These are phyloP conservation scores for Cercospora sesami DNA, from an alignment of 2,329 filamentous ascomycete genomes.

Conservation along the genomic window DNA sequence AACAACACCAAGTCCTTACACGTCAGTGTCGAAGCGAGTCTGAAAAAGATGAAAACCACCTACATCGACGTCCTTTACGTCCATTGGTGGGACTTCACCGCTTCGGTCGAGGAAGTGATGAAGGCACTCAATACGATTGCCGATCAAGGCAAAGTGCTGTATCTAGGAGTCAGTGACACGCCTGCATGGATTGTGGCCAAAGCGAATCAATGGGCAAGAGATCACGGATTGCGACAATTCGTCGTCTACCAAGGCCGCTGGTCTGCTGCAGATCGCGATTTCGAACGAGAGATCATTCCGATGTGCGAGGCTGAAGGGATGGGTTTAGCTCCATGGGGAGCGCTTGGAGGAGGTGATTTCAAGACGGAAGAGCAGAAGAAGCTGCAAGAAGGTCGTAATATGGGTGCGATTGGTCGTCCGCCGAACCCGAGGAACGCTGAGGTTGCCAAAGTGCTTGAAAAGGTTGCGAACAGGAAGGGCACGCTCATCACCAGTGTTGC, in stretches of 20 bases:
- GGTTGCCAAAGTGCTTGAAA: constrained; percentile 60
- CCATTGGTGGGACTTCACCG: constrained; percentile 34
- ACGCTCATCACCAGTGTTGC: constrained; percentile 41
- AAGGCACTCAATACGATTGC: constrained; percentile 64
- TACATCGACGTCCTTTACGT: constrained; percentile 62
- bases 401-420: background rate
- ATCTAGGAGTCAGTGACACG: constrained; percentile 63
- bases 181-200: constrained; percentile 59
- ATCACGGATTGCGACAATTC: constrained; percentile 68
- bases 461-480: constrained; percentile 58
- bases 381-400: constrained; percentile 15
- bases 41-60: constrained; percentile 60
- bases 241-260: constrained; percentile 68
- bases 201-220: constrained; percentile 56
- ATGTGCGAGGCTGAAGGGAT: constrained; percentile 65
- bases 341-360: constrained; percentile 44
- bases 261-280: constrained; percentile 46
- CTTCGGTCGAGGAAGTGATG: constrained; percentile 65
- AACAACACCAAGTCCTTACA: constrained; percentile 64
- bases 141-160: constrained; percentile 61
- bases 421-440: constrained; percentile 7
- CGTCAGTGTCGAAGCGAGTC: constrained; percentile 45
- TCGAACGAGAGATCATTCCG: constrained; percentile 56
- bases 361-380: constrained; percentile 41
- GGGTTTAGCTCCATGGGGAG: constrained; percentile 55